Evolutionary conservation across 768 basidiomycete species (phyloP).

Genomic region (Hericium rajendrae): DNA sequence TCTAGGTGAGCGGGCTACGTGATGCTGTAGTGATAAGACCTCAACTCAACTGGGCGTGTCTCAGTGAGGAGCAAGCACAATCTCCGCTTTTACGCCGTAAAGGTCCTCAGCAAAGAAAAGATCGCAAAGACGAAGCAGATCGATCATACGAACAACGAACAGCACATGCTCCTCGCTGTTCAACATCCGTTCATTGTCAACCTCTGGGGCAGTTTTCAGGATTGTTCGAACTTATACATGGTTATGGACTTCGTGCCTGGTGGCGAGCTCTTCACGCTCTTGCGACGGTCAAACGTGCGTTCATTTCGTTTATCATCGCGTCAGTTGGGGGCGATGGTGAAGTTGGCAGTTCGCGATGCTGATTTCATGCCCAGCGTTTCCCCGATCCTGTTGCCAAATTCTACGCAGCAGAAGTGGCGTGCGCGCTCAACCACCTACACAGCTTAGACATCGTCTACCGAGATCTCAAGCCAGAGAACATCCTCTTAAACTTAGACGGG

Average conservation of each 20-base stretch:
- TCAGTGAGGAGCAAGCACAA: slow-evolving; percentile 88
- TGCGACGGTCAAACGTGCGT: slow-evolving; percentile 81
- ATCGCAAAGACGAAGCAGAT: slow-evolving; percentile 91
- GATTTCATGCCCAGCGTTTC: slow-evolving; percentile 52
- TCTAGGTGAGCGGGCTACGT: slow-evolving; percentile 41
- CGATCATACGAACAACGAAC: slow-evolving; percentile 95
- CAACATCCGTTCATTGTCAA: slow-evolving; percentile 94
- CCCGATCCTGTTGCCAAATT: slow-evolving; percentile 97
- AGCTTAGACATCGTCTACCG: slow-evolving; percentile 86
- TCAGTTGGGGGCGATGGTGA: neutral
- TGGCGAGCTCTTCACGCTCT: slow-evolving; percentile 90
- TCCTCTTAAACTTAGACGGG: slow-evolving; percentile 86
- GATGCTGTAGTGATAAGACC: too few species aligned
- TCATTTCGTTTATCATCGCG: slow-evolving; percentile 26
- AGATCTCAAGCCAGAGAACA: slow-evolving; percentile 96
- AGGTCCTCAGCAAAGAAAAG: slow-evolving; percentile 88
- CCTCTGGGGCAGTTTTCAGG: slow-evolving; percentile 94
- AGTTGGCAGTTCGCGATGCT: neutral
- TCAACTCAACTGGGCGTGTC: neutral
- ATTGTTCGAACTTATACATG: slow-evolving; percentile 90
- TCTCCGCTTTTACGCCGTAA: slow-evolving; percentile 92
- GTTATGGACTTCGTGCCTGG: slow-evolving; percentile 96
- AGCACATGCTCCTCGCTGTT: slow-evolving; percentile 73
- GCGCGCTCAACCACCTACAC: slow-evolving; percentile 89
- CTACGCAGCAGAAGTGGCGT: slow-evolving; percentile 90